A percentile compares a stretch with the other conserved stretches of the same genome.
Evolutionary conservation across 169 alveolate species (phyloP).

Genomic region (Plasmodium reichenowi): DNA sequence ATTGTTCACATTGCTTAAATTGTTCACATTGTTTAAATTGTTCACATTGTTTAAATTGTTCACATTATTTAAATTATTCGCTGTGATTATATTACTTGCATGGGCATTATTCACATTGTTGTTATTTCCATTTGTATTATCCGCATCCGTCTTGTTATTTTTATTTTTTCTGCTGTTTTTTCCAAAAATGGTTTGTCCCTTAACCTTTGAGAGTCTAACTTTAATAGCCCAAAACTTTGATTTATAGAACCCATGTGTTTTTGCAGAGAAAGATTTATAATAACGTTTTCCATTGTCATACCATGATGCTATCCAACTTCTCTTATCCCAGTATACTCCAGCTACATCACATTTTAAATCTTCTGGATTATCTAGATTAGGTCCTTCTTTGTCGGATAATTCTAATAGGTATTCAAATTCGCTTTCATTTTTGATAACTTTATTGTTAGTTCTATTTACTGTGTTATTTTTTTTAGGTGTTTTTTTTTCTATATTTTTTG

Average conservation of each 20-base stretch:
- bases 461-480: constrained; percentile 23
- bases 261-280: constrained; percentile 88
- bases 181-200: constrained; percentile 76
- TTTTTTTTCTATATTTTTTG: constrained; percentile 57
- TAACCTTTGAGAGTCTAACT: constrained; percentile 84
- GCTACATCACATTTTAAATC: constrained; percentile 86
- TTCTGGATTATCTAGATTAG: constrained; percentile 80
- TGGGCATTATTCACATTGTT: background rate
- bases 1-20: no score
- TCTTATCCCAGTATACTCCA: constrained; percentile 91
- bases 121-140: background rate
- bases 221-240: constrained; percentile 89
- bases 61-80: background rate
- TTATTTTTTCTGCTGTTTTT: constrained; percentile 28
- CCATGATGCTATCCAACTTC: constrained; percentile 92
- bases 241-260: constrained; percentile 88
- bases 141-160: background rate
- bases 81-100: background rate
- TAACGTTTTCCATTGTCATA: constrained; percentile 85
- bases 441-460: constrained; percentile 23
- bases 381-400: constrained; percentile 80
- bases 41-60: no score
- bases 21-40: no score
- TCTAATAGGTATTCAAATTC: constrained; percentile 87
- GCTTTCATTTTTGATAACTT: constrained; percentile 76